phyloP scores from a whole-genome alignment of 495 filamentous ascomycete species.

The Parathielavia hyrcaniae region DNA sequence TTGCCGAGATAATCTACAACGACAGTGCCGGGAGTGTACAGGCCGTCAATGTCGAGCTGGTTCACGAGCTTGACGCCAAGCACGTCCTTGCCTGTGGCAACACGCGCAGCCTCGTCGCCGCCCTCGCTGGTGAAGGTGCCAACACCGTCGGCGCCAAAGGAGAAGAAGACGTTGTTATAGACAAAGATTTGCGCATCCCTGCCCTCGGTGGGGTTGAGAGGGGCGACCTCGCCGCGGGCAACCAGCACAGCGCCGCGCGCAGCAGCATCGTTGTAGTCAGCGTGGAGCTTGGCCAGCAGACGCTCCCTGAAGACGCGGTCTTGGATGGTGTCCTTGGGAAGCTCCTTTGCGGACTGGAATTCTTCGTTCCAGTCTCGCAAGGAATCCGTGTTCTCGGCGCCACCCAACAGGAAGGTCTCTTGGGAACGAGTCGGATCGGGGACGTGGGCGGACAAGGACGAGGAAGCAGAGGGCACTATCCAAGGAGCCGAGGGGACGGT shows the following conservation, averaged over 20 bases:
- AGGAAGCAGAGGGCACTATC: slow-evolving; percentile 66
- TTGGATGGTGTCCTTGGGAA: slow-evolving; percentile 86
- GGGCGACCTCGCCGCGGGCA: slow-evolving; percentile 85
- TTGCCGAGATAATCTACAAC: slow-evolving; percentile 97
- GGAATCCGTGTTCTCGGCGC: slow-evolving; percentile 87
- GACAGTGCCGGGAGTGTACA: slow-evolving; percentile 93
- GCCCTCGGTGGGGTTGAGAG: slow-evolving; percentile 92
- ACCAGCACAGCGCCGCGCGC: slow-evolving; percentile 89
- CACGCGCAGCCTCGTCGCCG: slow-evolving; percentile 92
- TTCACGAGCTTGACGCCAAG: slow-evolving; percentile 89
- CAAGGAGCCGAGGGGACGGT: slow-evolving; percentile 87
- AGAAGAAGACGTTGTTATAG: slow-evolving; percentile 99
- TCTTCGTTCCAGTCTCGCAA: slow-evolving; percentile 99
- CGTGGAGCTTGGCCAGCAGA: slow-evolving; percentile 88
- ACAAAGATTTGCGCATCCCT: slow-evolving; percentile 97
- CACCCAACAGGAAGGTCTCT: slow-evolving; percentile 83
- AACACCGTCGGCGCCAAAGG: slow-evolving; percentile 94
- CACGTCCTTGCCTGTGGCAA: slow-evolving; percentile 96
- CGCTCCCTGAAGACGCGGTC: slow-evolving; percentile 95
- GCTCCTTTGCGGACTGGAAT: slow-evolving; percentile 91
- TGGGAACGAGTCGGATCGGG: slow-evolving; percentile 83
- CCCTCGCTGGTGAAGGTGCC: slow-evolving; percentile 95
- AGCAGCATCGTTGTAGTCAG: slow-evolving; percentile 95
- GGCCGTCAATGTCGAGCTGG: slow-evolving; percentile 87
- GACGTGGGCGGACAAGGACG: slow-evolving; percentile 61